A percentile compares a stretch with the other conserved stretches of the same genome.
Evolutionary conservation across 106 monocot species (phyloP).

Genomic region (Dendrobium officinale): DNA sequence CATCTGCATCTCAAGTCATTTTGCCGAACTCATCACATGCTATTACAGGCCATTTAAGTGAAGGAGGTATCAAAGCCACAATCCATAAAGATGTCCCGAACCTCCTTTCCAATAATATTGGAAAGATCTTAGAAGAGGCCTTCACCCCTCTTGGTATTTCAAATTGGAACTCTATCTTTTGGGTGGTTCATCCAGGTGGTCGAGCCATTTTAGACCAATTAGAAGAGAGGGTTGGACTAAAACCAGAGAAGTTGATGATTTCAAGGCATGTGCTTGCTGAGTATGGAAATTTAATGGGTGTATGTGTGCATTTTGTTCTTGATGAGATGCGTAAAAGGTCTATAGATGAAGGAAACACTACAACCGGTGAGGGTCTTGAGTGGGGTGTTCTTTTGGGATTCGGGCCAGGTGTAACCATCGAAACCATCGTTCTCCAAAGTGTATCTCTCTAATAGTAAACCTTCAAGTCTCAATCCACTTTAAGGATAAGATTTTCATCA

Average conservation of each 20-base stretch:
- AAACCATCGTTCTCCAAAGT: conserved; percentile 8
- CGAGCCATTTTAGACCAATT: conserved; percentile 52
- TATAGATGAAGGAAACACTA: not conserved
- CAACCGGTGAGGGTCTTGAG: conserved; percentile 17
- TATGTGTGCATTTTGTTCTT: conserved; percentile 41
- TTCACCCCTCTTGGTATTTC: conserved; percentile 40
- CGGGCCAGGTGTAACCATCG: conserved; percentile 15
- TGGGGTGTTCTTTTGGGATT: conserved; percentile 23
- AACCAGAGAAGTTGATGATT: conserved; percentile 9
- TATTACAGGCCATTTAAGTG: conserved; percentile 16
- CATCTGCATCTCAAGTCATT: too few species aligned
- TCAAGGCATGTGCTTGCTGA: conserved; percentile 40
- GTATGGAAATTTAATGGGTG: conserved; percentile 35
- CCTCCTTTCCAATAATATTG: conserved; percentile 66
- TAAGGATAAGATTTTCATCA: too few species aligned
- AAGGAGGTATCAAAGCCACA: conserved; percentile 54
- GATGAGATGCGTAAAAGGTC: conserved; percentile 49
- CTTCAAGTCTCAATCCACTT: too few species aligned
- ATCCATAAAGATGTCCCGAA: conserved; percentile 64
- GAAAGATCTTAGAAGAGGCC: conserved; percentile 44
- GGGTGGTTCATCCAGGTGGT: conserved; percentile 26
- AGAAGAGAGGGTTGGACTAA: conserved; percentile 26
- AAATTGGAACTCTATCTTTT: conserved; percentile 11
- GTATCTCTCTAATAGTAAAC: not conserved
- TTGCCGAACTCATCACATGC: too few species aligned